A percentile compares a stretch with the other conserved stretches of the same genome.
These are phyloP conservation scores for Geranium rotundifolium DNA, from an alignment of 345 rosid genomes.

Conservation along the genomic window DNA sequence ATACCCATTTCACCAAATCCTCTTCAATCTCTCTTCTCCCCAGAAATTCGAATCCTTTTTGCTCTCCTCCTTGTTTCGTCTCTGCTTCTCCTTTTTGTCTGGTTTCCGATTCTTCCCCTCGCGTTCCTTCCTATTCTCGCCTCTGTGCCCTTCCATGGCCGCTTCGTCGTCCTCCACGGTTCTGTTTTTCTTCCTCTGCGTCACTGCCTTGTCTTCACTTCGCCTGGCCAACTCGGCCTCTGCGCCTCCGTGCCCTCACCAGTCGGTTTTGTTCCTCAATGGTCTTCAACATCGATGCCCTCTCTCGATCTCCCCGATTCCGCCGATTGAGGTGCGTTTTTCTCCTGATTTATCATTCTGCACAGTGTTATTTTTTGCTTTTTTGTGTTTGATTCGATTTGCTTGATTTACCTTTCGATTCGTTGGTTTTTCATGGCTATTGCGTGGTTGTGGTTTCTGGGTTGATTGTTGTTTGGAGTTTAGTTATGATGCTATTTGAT, in stretches of 20 bases:
- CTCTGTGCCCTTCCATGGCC: slow-evolving; percentile 16
- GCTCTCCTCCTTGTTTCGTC: too few relatives aligned
- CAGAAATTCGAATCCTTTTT: too few relatives aligned
- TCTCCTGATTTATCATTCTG: background rate
- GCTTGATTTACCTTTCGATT: background rate
- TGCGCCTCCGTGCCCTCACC: slow-evolving; percentile 30
- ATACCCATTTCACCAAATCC: too few relatives aligned
- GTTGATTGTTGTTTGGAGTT: background rate
- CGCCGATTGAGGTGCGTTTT: slow-evolving; percentile 45
- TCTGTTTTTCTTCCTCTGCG: slow-evolving; percentile 18
- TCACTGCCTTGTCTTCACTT: slow-evolving; percentile 19
- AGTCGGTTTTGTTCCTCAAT: slow-evolving; percentile 27
- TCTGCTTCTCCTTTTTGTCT: too few relatives aligned
- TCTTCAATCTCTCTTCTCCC: too few relatives aligned
- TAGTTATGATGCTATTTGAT: background rate
- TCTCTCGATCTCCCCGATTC: slow-evolving; percentile 39
- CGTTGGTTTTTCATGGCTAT: background rate
- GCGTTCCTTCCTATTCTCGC: slow-evolving; percentile 2
- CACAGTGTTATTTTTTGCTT: background rate
- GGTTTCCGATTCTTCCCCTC: slow-evolving; percentile 9
- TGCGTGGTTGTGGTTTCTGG: background rate
- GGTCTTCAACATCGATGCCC: slow-evolving; percentile 45
- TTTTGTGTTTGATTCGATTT: background rate
- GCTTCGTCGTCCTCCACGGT: slow-evolving; percentile 2
- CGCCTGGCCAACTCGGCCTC: slow-evolving; percentile 18